Conservation (phyloP, 352 stramenopile genomes). For the Phytophthora fragariae region DNA sequence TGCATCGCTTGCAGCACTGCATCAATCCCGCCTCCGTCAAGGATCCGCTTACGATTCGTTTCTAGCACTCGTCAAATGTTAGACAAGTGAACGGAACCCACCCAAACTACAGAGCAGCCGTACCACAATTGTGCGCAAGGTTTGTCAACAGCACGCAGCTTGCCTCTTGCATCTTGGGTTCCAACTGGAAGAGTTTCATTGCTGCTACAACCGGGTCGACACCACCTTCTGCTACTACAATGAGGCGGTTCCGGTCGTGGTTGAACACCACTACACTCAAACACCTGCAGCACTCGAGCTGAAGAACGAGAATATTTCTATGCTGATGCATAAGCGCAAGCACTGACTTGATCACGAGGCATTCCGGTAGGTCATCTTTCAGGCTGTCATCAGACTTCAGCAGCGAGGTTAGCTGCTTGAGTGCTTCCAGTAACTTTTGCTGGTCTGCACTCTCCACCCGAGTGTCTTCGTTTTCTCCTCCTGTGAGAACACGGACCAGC, state of each 20-base stretch:
- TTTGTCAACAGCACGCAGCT: conserved; percentile 86
- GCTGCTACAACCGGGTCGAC: conserved; percentile 64
- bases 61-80: conserved; percentile 54
- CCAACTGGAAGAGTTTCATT: conserved; percentile 66
- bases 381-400: conserved; percentile 61
- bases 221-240: conserved; percentile 72
- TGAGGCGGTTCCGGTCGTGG: conserved; percentile 78
- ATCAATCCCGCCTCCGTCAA: conserved; percentile 78
- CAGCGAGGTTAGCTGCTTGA: conserved; percentile 61
- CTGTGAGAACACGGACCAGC: conserved; percentile 46
- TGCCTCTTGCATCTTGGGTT: conserved; percentile 76
- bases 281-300: conserved; percentile 82
- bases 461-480: conserved; percentile 19
- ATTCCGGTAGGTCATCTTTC: conserved; percentile 86
- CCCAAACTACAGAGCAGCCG: conserved; percentile 12
- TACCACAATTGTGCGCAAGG: conserved; percentile 85
- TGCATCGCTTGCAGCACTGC: conserved; percentile 88
- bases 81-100: background rate
- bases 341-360: conserved; percentile 63
- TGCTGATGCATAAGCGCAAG: conserved; percentile 72
- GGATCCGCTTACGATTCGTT: conserved; percentile 82
- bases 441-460: conserved; percentile 18
- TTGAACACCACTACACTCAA: conserved; percentile 83
- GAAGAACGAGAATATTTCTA: conserved; percentile 53
- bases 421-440: conserved; percentile 44